These are phyloP conservation scores for Penicillium sp. DNA, from an alignment of 2,329 filamentous ascomycete genomes.

Conservation along the genomic window DNA sequence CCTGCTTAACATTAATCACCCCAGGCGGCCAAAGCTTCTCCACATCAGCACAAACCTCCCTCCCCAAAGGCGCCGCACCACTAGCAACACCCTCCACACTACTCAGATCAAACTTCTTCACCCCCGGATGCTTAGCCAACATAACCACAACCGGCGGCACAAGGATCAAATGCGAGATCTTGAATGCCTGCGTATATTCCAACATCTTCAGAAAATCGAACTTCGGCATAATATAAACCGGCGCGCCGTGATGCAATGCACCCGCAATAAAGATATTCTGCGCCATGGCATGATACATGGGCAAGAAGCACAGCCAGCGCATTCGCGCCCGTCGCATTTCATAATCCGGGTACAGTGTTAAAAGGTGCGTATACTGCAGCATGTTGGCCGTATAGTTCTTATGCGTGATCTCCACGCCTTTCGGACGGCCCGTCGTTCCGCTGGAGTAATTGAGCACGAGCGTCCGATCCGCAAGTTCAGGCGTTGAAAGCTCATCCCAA, in stretches of 20 bases:
- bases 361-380: conserved; percentile 56
- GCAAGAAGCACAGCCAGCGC: conserved; percentile 66
- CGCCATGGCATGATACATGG: conserved; percentile 72
- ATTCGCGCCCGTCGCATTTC: conserved; percentile 43
- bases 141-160: conserved; percentile 76
- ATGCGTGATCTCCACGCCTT: conserved; percentile 82
- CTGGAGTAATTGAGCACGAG: conserved; percentile 73
- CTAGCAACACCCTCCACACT: conserved; percentile 60
- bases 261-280: conserved; percentile 70
- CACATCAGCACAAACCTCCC: conserved; percentile 57
- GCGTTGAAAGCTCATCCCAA: conserved; percentile 55
- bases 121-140: conserved; percentile 69
- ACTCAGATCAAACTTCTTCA: conserved; percentile 66
- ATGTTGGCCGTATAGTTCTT: conserved; percentile 72
- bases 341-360: conserved; percentile 50
- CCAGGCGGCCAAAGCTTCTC: conserved; percentile 56
- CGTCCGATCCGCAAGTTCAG: conserved; percentile 39
- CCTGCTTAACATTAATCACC: conserved; percentile 61
- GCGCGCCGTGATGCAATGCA: conserved; percentile 51
- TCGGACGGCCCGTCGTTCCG: conserved; percentile 76
- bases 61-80: conserved; percentile 67
- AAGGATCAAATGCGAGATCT: conserved; percentile 64
- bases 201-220: conserved; percentile 77
- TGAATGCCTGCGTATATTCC: conserved; percentile 64
- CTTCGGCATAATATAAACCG: conserved; percentile 74